These are phyloP conservation scores for Sugiyamaella neomexicana DNA, from an alignment of 1,139 yeast genomes.

Conservation along the genomic window DNA sequence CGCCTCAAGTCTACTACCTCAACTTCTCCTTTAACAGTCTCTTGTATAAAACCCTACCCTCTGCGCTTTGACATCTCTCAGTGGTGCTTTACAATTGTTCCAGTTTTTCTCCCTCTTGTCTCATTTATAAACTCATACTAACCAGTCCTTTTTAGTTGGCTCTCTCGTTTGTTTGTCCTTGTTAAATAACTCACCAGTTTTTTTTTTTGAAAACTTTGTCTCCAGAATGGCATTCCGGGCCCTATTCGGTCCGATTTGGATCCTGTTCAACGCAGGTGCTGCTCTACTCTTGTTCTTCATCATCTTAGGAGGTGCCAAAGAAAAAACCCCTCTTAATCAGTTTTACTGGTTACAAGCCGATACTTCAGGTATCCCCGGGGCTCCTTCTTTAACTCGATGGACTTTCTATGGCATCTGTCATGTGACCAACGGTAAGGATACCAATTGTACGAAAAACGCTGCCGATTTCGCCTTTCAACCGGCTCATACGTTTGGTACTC, in stretches of 20 bases:
- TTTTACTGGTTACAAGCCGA: slow-evolving; percentile 75
- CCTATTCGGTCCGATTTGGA: slow-evolving; percentile 18
- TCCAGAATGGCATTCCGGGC: slow-evolving; percentile 10
- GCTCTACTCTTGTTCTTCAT: slow-evolving; percentile 57
- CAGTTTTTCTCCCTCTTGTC: no score
- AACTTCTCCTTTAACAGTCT: no score
- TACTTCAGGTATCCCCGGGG: slow-evolving; percentile 56
- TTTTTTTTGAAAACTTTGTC: not conserved
- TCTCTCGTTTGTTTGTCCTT: not conserved
- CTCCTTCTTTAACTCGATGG: slow-evolving; percentile 60
- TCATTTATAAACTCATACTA: no score
- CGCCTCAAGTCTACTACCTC: no score
- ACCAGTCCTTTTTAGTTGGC: no score
- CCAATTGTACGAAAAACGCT: slow-evolving; percentile 48
- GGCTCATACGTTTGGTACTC: slow-evolving; percentile 51
- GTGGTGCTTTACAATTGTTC: no score
- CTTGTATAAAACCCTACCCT: no score
- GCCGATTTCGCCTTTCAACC: slow-evolving; percentile 75
- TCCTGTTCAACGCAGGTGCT: slow-evolving; percentile 33
- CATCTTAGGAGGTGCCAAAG: slow-evolving; percentile 61
- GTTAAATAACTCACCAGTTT: not conserved
- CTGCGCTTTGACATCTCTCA: no score
- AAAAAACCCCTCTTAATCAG: slow-evolving; percentile 49
- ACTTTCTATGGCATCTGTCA: slow-evolving; percentile 67
- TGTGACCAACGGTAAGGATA: slow-evolving; percentile 42